Evolutionary conservation across 148 eudicot genomes (phyloP).

Genomic region (Rhododendron ovatum): DNA sequence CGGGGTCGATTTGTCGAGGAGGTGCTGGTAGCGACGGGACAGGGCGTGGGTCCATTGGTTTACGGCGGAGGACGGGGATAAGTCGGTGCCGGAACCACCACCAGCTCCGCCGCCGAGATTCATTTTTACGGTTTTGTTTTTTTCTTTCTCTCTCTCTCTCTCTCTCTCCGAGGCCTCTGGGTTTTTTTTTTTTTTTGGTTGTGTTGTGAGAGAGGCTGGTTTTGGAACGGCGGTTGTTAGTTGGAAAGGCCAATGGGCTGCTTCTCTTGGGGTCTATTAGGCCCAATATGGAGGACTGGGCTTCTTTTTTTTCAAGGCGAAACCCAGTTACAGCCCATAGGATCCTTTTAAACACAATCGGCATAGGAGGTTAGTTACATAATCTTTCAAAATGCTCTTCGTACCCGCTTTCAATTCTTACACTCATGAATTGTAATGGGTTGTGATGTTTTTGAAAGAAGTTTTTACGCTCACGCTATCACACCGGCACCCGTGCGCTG

Average conservation of each 20-base stretch:
- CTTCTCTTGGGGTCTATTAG: background rate
- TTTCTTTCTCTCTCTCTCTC: too few species aligned
- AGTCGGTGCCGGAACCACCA: constrained; percentile 13
- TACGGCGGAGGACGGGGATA: constrained; percentile 20
- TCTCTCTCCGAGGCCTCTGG: background rate
- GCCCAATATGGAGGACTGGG: background rate
- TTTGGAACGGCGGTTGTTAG: background rate
- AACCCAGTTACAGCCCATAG: too few species aligned
- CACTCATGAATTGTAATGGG: too few species aligned
- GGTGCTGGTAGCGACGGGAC: constrained; percentile 42
- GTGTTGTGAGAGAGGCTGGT: background rate
- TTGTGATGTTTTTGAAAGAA: too few species aligned
- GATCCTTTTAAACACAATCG: too few species aligned
- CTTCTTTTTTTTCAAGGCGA: background rate
- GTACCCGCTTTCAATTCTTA: rapidly evolving
- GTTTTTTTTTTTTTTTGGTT: background rate
- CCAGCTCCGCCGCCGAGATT: constrained; percentile 26
- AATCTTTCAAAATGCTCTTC: too few species aligned
- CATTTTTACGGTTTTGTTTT: constrained; percentile 9
- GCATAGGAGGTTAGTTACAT: too few species aligned
- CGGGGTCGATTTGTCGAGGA: constrained; percentile 51
- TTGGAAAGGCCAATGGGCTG: background rate
- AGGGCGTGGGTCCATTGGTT: constrained; percentile 15
- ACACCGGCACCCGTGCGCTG: too few species aligned
- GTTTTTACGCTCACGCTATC: too few species aligned